Evolutionary conservation across 1,139 yeast species (phyloP), one percentile per base, ranked within the genome.

Genomic region (Blastobotrys petasosporus): DNA sequence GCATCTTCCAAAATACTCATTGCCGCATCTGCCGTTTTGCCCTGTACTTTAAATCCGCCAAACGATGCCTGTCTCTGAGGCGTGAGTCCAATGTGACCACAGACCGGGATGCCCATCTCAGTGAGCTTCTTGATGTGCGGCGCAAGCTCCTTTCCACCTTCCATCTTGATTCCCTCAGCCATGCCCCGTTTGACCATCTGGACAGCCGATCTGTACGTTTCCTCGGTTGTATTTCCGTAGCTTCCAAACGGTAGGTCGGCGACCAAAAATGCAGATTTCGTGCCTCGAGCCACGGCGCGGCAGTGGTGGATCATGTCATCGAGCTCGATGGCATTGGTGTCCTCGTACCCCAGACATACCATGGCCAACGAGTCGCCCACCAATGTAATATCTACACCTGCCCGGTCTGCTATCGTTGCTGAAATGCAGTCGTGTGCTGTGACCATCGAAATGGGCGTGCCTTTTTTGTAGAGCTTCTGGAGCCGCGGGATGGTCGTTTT

Each of bases 311-410:
- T 64, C 69, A 87, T 85, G 57, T 84, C 92, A n/a, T 85, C 86
- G 41, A 85, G 75, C 2, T 80, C 74, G 36, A 88, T 67, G 58
- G 84, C 85, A 51, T 82, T 80, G 1, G 96, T 87, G 44, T 85
- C 82, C 5, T 75, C 74, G 59, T 82, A 82, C 0, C 98, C 98
- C 51, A 87, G 72, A 0, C 95, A 76, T 1, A 86, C 90, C 96
- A 88, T 90, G 1, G 96, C 88, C 35, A 92, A 68, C 0, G 97
- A 90, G 63, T 92, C 98, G 1, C 98, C 98, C 5, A 92, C 81
- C 7, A 92, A 72, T 9, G 82, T 72, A 44, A 82, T 73, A 56
- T 92, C 97, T 1, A 80, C 73, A 0, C 76, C 74, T 1, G 94
- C 80, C 10, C 72, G 63, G 42, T 85, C 88, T 0, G 88, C 94